phyloP scores from a whole-genome alignment of 2,329 filamentous ascomycete species.

The Metarhizium album region DNA sequence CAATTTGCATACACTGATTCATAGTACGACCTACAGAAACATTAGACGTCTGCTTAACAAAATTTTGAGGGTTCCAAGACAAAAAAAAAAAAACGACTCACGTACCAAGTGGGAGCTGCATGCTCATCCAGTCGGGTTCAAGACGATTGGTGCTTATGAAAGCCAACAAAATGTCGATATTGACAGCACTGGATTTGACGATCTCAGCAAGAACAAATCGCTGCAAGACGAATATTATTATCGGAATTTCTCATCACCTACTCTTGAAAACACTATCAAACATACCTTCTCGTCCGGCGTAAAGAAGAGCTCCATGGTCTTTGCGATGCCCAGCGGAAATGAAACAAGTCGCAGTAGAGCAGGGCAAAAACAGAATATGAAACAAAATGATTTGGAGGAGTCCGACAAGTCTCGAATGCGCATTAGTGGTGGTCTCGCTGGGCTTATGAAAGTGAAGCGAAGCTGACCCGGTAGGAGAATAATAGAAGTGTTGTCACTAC shows the following conservation, averaged over 20 bases:
- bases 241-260: neutral
- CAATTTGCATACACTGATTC: conserved; percentile 32
- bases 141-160: conserved; percentile 34
- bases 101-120: conserved; percentile 37
- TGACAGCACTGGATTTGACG: conserved; percentile 43
- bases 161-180: conserved; percentile 32
- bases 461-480: conserved; percentile 2
- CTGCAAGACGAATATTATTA: conserved; percentile 19
- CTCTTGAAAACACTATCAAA: neutral
- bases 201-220: conserved; percentile 48
- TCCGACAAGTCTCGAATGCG: neutral
- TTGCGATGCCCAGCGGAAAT: neutral
- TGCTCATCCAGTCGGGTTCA: conserved; percentile 34
- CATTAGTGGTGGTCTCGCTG: neutral
- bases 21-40: conserved; percentile 32
- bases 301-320: conserved; percentile 6
- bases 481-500: conserved; percentile 6
- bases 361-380: neutral
- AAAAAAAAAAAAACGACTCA: conserved; percentile 1
- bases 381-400: neutral
- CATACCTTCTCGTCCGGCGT: conserved; percentile 10
- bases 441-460: conserved; percentile 1
- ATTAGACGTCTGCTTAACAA: neutral
- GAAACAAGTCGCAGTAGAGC: neutral
- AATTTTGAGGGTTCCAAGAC: neutral